These are phyloP conservation scores for Salvia hispanica DNA, from an alignment of 257 asterid species.

Conservation along the genomic window DNA sequence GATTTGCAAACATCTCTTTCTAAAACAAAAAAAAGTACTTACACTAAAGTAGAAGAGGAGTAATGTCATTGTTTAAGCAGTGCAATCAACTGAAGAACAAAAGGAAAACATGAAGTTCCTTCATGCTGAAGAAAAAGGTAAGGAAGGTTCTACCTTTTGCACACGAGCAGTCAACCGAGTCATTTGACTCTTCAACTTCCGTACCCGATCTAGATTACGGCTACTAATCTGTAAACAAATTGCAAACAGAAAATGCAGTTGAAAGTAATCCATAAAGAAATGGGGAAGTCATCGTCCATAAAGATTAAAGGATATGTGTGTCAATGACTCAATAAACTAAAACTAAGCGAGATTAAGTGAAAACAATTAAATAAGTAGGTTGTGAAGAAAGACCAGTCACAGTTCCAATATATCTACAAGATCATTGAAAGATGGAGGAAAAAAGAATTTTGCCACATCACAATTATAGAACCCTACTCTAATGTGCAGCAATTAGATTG, in stretches of 20 bases:
- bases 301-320: background rate
- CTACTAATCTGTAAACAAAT: constrained; percentile 72
- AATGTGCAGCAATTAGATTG: too few species aligned
- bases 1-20: background rate
- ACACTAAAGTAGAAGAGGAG: background rate
- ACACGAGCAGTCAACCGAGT: constrained; percentile 95
- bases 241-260: background rate
- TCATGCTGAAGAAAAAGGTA: background rate
- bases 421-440: too few species aligned
- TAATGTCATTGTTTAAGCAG: background rate
- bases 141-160: constrained; percentile 62
- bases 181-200: constrained; percentile 91
- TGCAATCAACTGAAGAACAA: background rate
- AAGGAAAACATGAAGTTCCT: background rate
- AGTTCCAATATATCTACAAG: background rate
- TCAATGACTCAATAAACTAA: background rate
- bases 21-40: background rate
- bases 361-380: background rate
- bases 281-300: background rate
- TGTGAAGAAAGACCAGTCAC: background rate
- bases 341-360: background rate
- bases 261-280: background rate
- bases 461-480: too few species aligned
- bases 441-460: too few species aligned
- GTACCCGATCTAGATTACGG: constrained; percentile 87